Percentiles rank a stretch among this genome's conserved stretches.
phyloP scores from a whole-genome alignment of 371 early-diverging fungal genomes.

The Mortierella sp. region DNA sequence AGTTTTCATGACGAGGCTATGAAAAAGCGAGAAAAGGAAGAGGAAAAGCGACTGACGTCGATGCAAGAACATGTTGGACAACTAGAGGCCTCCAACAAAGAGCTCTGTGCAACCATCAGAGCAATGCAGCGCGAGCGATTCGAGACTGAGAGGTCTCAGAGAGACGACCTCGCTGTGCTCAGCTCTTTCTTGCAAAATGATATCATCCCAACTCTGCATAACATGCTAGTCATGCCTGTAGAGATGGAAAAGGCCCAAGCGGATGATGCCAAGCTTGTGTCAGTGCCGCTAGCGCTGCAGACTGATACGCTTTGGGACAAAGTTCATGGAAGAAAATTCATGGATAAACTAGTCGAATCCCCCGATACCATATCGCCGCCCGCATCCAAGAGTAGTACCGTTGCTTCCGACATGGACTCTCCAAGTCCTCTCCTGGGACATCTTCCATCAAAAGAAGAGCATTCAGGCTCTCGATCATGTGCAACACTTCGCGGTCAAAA shows the following conservation, averaged over 20 bases:
- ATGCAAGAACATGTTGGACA: constrained; percentile 5
- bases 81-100: constrained; percentile 4
- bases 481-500: constrained; percentile 11
- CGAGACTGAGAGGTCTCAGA: constrained; percentile 3
- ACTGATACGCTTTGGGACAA: background rate
- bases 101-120: constrained; percentile 2
- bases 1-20: constrained; percentile 7
- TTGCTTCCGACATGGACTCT: background rate
- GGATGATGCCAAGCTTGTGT: background rate
- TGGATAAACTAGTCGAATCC: background rate
- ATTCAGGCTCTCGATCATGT: constrained; percentile 3
- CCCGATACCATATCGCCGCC: background rate
- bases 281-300: background rate
- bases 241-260: background rate
- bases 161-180: constrained; percentile 6
- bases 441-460: background rate
- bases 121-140: constrained; percentile 5
- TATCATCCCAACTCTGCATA: background rate
- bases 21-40: constrained; percentile 8
- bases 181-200: constrained; percentile 8
- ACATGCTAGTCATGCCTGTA: background rate
- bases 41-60: constrained; percentile 9
- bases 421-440: background rate
- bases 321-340: background rate
- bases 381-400: background rate